A percentile compares a stretch with the other conserved stretches of the same genome.
Conservation (phyloP, 2,329 filamentous ascomycete species). For the Alternaria sp. region DNA sequence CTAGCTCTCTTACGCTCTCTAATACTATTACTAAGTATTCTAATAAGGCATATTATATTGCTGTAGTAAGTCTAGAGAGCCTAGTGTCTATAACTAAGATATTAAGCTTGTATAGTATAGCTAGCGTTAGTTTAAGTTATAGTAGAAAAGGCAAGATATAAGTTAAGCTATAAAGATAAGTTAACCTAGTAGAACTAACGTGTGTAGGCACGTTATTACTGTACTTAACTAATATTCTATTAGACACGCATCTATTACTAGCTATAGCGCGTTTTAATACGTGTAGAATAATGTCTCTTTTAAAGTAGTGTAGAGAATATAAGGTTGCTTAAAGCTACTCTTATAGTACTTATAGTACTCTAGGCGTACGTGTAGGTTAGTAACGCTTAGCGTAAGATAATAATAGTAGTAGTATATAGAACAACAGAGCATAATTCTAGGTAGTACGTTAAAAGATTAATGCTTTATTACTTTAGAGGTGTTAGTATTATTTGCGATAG, state of each 20-base stretch:
- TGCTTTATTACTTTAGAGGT: not conserved
- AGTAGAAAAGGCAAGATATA: not conserved
- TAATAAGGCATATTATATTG: constrained; percentile 51
- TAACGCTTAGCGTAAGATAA: constrained; percentile 7
- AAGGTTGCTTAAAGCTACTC: not conserved
- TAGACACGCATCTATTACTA: not conserved
- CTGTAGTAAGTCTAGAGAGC: constrained; percentile 52
- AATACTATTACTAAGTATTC: constrained; percentile 52
- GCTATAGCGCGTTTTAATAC: not conserved
- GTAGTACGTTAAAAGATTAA: not conserved
- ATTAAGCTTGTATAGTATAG: constrained; percentile 19
- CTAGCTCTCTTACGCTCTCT: constrained; percentile 51
- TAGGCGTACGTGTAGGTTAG: not conserved
- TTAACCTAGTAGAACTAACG: not conserved
- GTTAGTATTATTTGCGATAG: not conserved
- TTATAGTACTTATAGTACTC: not conserved
- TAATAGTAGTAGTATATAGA: not conserved
- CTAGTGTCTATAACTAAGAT: constrained; percentile 48
- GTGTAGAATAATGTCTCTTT: not conserved
- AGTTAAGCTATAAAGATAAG: not conserved
- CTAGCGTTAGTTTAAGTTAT: not conserved
- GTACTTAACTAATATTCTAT: not conserved
- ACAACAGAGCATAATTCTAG: not conserved
- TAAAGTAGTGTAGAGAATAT: not conserved
- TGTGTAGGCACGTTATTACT: not conserved